These are phyloP conservation scores for Ceriops decandra DNA, from an alignment of 345 rosid species.

Conservation along the genomic window DNA sequence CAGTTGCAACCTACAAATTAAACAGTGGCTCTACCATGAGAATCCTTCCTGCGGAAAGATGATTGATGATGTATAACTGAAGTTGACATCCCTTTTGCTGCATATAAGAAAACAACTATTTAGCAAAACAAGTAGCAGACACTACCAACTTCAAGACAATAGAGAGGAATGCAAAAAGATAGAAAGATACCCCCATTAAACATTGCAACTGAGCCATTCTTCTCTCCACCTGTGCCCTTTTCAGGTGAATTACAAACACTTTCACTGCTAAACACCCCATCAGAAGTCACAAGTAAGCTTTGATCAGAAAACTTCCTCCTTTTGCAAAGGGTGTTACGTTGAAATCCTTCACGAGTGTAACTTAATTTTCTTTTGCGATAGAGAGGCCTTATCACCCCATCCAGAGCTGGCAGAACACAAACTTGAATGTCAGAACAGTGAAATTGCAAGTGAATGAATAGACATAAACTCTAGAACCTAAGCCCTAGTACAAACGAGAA, in stretches of 20 bases:
- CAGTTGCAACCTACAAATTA: slow-evolving; percentile 9
- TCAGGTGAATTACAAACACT: slow-evolving; percentile 76
- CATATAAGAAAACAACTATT: slow-evolving; percentile 20
- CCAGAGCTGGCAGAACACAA: slow-evolving; percentile 33
- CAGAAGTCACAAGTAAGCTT: slow-evolving; percentile 53
- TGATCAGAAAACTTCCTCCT: slow-evolving; percentile 58
- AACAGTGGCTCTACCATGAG: slow-evolving; percentile 50
- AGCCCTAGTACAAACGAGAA: slow-evolving; percentile 5
- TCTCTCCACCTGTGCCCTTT: slow-evolving; percentile 35
- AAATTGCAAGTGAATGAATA: not conserved
- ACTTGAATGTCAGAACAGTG: slow-evolving; percentile 7
- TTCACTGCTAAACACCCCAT: slow-evolving; percentile 76
- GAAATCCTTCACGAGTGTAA: slow-evolving; percentile 42
- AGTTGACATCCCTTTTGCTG: slow-evolving; percentile 48
- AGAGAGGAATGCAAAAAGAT: slow-evolving; percentile 4
- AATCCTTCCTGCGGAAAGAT: slow-evolving; percentile 47
- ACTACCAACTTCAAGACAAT: slow-evolving; percentile 9
- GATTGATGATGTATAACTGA: slow-evolving; percentile 40
- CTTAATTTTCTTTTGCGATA: slow-evolving; percentile 54
- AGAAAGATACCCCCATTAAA: slow-evolving; percentile 41
- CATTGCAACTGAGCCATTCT: slow-evolving; percentile 29
- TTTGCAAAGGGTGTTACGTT: slow-evolving; percentile 45
- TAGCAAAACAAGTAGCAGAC: slow-evolving; percentile 15
- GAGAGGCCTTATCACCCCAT: slow-evolving; percentile 48
- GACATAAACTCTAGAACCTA: not conserved